Percentiles rank a stretch among this genome's conserved stretches.
Conservation (phyloP, 495 filamentous ascomycete genomes). For the Daldinia bambusicola region DNA sequence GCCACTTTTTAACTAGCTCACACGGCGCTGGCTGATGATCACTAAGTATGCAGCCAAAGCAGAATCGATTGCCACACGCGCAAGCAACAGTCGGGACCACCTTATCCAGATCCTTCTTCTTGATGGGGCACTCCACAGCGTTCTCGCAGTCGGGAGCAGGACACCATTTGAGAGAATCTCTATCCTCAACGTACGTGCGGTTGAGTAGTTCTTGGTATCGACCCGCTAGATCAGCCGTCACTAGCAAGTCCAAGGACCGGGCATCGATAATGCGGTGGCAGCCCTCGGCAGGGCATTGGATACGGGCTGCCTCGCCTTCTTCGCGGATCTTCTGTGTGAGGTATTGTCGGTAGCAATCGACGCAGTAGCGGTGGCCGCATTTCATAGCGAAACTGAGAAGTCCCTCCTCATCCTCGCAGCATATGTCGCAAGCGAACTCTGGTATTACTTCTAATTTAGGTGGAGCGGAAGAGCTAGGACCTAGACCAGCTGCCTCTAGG, state of each 20-base stretch:
- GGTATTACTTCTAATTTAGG: conserved; percentile 74
- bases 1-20: conserved; percentile 90
- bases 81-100: conserved; percentile 92
- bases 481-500: conserved; percentile 87
- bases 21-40: conserved; percentile 97
- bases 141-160: conserved; percentile 95
- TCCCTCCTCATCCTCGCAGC: conserved; percentile 85
- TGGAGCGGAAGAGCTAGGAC: conserved; percentile 66
- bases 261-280: conserved; percentile 94
- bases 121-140: conserved; percentile 87
- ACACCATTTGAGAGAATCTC: conserved; percentile 94
- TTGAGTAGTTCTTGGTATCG: conserved; percentile 89
- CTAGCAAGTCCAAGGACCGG: conserved; percentile 83
- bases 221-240: conserved; percentile 74
- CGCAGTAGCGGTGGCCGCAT: conserved; percentile 95
- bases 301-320: conserved; percentile 93
- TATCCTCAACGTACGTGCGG: conserved; percentile 96
- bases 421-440: conserved; percentile 93
- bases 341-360: conserved; percentile 92
- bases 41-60: conserved; percentile 91
- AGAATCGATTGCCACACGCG: conserved; percentile 84
- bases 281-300: conserved; percentile 88
- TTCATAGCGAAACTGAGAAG: conserved; percentile 94
- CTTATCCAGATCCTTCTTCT: conserved; percentile 80
- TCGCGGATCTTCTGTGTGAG: conserved; percentile 89